Conservation (phyloP, 129 eudicot genomes). For the Sambucus nigra region DNA sequence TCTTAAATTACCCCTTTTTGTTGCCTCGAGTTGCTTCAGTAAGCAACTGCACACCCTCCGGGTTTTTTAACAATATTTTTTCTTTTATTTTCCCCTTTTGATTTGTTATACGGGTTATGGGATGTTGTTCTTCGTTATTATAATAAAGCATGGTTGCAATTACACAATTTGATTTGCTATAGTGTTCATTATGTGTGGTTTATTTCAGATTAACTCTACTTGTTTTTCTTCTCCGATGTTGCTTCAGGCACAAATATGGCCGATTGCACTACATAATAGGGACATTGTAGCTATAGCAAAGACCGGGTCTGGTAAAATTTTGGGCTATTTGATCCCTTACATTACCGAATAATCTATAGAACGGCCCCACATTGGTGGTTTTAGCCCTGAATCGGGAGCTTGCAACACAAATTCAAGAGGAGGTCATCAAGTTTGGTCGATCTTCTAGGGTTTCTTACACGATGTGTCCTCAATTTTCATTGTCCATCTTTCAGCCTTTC, state of each 20-base stretch:
- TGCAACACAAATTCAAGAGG: constrained; percentile 93
- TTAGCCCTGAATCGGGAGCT: constrained; percentile 92
- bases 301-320: constrained; percentile 96
- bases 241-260: constrained; percentile 96
- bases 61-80: constrained; percentile 19
- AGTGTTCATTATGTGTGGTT: constrained; percentile 16
- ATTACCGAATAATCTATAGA: constrained; percentile 55
- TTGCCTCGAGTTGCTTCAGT: constrained; percentile 98
- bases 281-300: constrained; percentile 97
- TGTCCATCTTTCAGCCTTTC: background rate
- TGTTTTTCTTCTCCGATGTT: constrained; percentile 89
- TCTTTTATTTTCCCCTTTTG: constrained; percentile 11
- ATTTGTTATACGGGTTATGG: background rate
- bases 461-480: constrained; percentile 21
- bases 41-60: constrained; percentile 74
- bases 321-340: constrained; percentile 83
- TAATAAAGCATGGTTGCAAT: background rate
- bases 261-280: constrained; percentile 67
- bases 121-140: background rate
- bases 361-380: constrained; percentile 85
- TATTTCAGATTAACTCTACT: constrained; percentile 62
- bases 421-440: constrained; percentile 87
- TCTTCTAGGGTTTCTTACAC: constrained; percentile 80
- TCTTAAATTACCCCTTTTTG: constrained; percentile 66
- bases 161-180: background rate